A percentile compares a stretch with the other conserved stretches of the same genome.
phyloP scores from a whole-genome alignment of 139 green algal genomes.

The Chlamydomonas incerta region DNA sequence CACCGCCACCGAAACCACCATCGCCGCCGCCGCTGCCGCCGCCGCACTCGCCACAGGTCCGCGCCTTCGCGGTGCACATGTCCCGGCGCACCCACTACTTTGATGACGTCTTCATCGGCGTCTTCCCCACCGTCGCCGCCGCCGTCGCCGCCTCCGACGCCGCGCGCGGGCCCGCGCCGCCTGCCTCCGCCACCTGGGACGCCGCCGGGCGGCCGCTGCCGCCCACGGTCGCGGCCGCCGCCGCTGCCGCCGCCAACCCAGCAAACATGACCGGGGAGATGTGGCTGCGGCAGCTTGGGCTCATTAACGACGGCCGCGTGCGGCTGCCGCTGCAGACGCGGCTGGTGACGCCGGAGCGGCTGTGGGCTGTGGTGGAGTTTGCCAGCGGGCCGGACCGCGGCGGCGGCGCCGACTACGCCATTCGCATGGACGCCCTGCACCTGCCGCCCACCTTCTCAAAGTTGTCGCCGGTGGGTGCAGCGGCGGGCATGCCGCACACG shows the following conservation, averaged over 20 bases:
- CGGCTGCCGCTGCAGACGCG: not conserved
- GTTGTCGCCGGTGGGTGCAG: not conserved
- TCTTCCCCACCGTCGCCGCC: not conserved
- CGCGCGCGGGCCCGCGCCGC: not conserved
- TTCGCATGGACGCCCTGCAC: conserved; percentile 51
- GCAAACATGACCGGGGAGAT: not conserved
- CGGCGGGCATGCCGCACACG: too few relatives aligned
- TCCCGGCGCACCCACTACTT: conserved; percentile 24
- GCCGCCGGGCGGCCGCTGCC: too few relatives aligned
- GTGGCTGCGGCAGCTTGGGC: too few relatives aligned
- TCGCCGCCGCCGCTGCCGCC: not conserved
- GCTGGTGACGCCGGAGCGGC: not conserved
- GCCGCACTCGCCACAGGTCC: not conserved
- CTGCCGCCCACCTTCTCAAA: conserved; percentile 42
- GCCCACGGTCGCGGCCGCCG: not conserved
- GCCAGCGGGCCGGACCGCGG: conserved; percentile 4
- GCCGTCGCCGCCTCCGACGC: conserved; percentile 6
- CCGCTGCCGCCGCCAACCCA: not conserved
- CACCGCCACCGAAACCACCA: too few relatives aligned
- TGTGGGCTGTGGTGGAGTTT: conserved; percentile 58
- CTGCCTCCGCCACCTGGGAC: not conserved
- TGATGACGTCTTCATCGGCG: conserved; percentile 35
- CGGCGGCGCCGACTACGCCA: conserved; percentile 45
- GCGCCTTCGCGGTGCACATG: conserved; percentile 24
- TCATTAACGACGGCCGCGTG: not conserved